These are phyloP conservation scores for Irpex lacteus DNA, from an alignment of 1,284 basidiomycete genomes.

Conservation along the genomic window DNA sequence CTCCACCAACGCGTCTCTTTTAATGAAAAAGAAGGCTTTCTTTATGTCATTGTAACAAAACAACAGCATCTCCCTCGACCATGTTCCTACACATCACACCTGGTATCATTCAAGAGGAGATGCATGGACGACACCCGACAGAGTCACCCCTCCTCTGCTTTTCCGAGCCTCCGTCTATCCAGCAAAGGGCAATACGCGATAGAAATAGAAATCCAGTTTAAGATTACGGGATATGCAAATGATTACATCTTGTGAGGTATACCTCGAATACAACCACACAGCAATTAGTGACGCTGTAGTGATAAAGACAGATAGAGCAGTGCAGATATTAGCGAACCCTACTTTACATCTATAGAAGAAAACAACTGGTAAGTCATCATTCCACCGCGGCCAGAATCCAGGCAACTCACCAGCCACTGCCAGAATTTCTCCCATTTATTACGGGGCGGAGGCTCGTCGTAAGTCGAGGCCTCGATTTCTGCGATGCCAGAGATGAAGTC, in stretches of 20 bases:
- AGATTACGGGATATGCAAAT: not conserved
- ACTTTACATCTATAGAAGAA: not conserved
- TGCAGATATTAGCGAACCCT: not conserved
- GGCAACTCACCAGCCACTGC: slow-evolving; percentile 62
- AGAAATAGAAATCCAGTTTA: not conserved
- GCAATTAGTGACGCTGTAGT: not conserved
- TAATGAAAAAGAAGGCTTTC: not conserved
- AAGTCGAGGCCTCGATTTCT: slow-evolving; percentile 66
- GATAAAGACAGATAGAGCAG: not conserved
- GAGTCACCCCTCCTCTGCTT: no score
- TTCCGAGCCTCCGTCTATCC: not conserved
- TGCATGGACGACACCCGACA: no score
- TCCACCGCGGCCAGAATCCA: not conserved
- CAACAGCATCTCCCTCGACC: not conserved
- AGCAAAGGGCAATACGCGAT: not conserved
- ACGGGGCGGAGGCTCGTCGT: slow-evolving; percentile 70
- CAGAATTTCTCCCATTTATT: slow-evolving; percentile 70
- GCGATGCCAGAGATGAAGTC: slow-evolving; percentile 74
- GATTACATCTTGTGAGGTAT: not conserved
- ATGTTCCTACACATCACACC: not conserved
- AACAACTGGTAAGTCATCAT: not conserved
- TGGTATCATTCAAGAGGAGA: no score
- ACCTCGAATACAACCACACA: not conserved
- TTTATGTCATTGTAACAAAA: not conserved
- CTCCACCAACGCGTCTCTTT: not conserved